A percentile compares a stretch with the other conserved stretches of the same genome.
Conservation (phyloP, 345 rosid genomes). For the Acer campestre region DNA sequence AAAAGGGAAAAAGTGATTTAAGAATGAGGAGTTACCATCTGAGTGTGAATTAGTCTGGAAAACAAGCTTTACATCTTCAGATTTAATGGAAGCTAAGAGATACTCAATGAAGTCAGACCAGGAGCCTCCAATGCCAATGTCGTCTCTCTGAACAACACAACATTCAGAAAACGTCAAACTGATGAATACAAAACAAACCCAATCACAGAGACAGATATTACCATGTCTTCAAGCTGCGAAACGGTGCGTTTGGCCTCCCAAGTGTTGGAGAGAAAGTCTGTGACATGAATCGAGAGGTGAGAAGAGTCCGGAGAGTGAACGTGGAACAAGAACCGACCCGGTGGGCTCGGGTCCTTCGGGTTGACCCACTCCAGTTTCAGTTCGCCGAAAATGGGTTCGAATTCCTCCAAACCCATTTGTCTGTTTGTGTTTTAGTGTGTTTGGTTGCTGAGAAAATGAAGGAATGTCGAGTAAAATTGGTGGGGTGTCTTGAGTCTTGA, state of each 20-base stretch:
- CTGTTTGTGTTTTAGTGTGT: not conserved
- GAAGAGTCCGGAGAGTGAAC: conserved; percentile 66
- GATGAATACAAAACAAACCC: not conserved
- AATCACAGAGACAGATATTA: conserved; percentile 18
- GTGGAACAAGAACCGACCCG: conserved; percentile 61
- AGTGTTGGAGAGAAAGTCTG: conserved; percentile 60
- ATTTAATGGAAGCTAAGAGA: conserved; percentile 59
- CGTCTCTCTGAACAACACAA: conserved; percentile 63
- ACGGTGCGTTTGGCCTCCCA: conserved; percentile 71
- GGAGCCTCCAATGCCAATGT: conserved; percentile 78
- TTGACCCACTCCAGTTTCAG: conserved; percentile 53
- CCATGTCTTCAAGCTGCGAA: conserved; percentile 84
- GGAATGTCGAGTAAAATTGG: not conserved
- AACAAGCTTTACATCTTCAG: conserved; percentile 75
- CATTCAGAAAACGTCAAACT: no score
- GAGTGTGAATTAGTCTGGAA: conserved; percentile 40
- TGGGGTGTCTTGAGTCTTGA: not conserved
- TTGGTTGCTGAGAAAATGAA: not conserved
- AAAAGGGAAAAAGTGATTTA: not conserved
- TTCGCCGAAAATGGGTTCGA: conserved; percentile 71
- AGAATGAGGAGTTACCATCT: conserved; percentile 36
- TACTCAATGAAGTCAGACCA: conserved; percentile 87
- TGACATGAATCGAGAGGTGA: conserved; percentile 54
- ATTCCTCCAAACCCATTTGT: conserved; percentile 45
- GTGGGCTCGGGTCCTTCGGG: conserved; percentile 29